These are phyloP conservation scores for Periconia sp. DNA, from an alignment of 2,329 filamentous ascomycete genomes.

Conservation along the genomic window DNA sequence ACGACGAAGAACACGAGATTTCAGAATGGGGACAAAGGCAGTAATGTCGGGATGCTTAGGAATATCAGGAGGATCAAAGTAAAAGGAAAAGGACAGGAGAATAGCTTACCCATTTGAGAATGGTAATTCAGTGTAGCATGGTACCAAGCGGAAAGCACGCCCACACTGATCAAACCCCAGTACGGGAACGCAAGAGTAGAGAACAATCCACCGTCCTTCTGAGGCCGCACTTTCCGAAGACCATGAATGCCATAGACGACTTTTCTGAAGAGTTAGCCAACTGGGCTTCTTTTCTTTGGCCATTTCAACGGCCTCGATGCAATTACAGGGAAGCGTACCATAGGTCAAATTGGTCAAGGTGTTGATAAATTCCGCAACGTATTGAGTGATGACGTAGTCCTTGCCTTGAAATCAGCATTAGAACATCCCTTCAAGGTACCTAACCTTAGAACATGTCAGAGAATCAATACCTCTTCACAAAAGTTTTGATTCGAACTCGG, in stretches of 20 bases:
- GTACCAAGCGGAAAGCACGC: conserved; percentile 46
- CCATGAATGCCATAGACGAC: conserved; percentile 41
- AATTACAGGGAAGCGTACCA: conserved; percentile 36
- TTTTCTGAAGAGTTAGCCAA: conserved; percentile 7
- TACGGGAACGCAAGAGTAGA: conserved; percentile 44
- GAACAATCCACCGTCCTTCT: conserved; percentile 30
- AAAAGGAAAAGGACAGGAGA: neutral
- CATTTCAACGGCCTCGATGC: neutral
- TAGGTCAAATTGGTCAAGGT: conserved; percentile 56
- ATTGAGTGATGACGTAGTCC: conserved; percentile 57
- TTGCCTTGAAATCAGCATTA: conserved; percentile 25
- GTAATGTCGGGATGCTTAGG: neutral
- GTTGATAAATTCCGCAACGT: conserved; percentile 58
- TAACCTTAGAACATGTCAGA: neutral
- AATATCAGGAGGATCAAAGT: neutral
- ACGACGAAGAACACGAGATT: neutral
- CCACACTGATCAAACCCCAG: conserved; percentile 47
- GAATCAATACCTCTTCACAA: conserved; percentile 35
- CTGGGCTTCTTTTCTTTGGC: neutral
- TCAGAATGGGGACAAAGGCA: neutral
- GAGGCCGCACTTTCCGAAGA: conserved; percentile 26
- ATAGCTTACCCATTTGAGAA: conserved; percentile 47
- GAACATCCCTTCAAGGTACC: neutral
- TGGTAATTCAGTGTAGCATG: conserved; percentile 51
- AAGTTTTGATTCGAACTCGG: conserved; percentile 38